These are phyloP conservation scores for Penstemon newberryi DNA, from an alignment of 257 asterid genomes.

Conservation along the genomic window DNA sequence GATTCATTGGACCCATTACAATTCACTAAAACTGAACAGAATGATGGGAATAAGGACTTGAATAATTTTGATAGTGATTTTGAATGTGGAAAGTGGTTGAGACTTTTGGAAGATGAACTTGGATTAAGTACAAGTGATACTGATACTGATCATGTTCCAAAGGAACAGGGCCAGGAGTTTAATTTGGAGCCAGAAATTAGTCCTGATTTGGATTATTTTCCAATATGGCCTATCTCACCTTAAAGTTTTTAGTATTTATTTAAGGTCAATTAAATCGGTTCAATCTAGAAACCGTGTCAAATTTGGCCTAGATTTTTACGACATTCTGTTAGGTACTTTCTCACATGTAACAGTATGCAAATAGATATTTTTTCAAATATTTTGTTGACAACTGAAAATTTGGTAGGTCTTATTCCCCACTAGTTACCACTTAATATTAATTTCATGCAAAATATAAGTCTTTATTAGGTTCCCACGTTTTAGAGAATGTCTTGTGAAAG, in stretches of 20 bases:
- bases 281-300: constrained; percentile 16
- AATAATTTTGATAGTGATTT: constrained; percentile 12
- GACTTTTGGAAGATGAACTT: constrained; percentile 53
- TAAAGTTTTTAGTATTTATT: constrained; percentile 17
- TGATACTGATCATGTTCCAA: constrained; percentile 11
- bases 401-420: constrained; percentile 24
- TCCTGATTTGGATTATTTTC: constrained; percentile 31
- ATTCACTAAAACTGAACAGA: constrained; percentile 5
- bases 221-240: constrained; percentile 39
- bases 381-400: constrained; percentile 1
- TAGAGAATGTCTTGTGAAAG: constrained; percentile 14
- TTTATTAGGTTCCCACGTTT: constrained; percentile 15
- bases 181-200: constrained; percentile 30
- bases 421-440: neutral
- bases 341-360: constrained; percentile 12
- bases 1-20: constrained; percentile 32
- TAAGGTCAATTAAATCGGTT: neutral
- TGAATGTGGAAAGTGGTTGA: constrained; percentile 48
- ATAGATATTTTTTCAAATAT: neutral
- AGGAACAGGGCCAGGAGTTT: constrained; percentile 5
- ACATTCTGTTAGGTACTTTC: constrained; percentile 3
- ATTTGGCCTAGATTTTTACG: constrained; percentile 1
- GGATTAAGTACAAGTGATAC: constrained; percentile 36
- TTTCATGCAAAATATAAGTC: constrained; percentile 8
- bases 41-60: neutral